Evolutionary conservation across 2,329 filamentous ascomycete genomes (phyloP), one percentile per base, ranked within the genome.

Genomic region (Magnaporthiopsis rhizophila): DNA sequence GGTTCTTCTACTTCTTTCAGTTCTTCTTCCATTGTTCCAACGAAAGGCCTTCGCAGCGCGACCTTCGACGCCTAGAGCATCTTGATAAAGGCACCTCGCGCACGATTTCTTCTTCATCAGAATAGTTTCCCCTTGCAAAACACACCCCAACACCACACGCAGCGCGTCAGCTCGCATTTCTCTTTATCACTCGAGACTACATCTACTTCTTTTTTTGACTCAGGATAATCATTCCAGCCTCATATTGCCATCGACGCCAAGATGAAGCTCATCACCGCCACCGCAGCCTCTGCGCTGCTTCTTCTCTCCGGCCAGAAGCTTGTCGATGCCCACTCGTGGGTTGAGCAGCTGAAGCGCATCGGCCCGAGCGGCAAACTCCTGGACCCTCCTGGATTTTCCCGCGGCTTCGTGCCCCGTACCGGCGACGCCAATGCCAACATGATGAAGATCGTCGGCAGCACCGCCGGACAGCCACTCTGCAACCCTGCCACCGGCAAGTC

Each of bases 301-400:
- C 71, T 77, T 56, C 67, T 78, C 61, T 68, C 69, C 26, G 38
- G 61, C 26, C 45, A 56, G 7, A 67, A 70, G 61, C 68, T 71
- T 7, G 74, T 71, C 45, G 69, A 69, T 32, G 88, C 86, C 50
- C 94, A 97, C 76, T 89, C 87, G 24, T 97, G 93, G 93, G 83
- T 94, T 61, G 92, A 97, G 76, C 81, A 88, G 70, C 80, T 94
- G 62, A 84, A 81, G 67, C 85, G 86, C 65, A 87, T 97, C 73
- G 85, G 86, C 63, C 74, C 84, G 34, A 89, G 92, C 70, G 93
- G 92, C 64, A 86, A 86, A 45, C 91, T 92, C 73, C 79, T 87
- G 26, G 89, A 89, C 34, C 74, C 82, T 9, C 79, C 84, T 30
- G 94, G 94, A 38, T 97, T 88, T 73, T 79, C 89, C n/a, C 88